phyloP scores from a whole-genome alignment of 2,329 filamentous ascomycete genomes.

The Colletotrichum godetiae region DNA sequence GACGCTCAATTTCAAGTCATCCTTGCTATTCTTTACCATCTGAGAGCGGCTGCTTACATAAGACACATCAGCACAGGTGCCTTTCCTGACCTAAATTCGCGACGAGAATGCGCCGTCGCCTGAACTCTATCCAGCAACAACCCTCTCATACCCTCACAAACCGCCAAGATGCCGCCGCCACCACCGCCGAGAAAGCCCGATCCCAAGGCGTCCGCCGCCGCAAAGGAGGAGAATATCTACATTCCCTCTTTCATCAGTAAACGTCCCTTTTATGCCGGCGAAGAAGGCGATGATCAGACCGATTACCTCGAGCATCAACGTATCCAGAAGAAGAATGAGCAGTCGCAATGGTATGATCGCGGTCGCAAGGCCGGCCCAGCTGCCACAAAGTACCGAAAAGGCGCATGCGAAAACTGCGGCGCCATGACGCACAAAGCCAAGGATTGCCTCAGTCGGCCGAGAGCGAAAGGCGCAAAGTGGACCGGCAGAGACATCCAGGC shows the following conservation, averaged over 20 bases:
- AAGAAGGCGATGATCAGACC: constrained; percentile 78
- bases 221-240: constrained; percentile 96
- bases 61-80: neutral
- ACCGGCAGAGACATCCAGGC: constrained; percentile 94
- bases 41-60: neutral
- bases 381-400: constrained; percentile 96
- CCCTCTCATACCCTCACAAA: neutral
- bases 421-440: constrained; percentile 96
- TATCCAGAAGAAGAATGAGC: constrained; percentile 78
- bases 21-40: neutral
- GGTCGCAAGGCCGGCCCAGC: constrained; percentile 86
- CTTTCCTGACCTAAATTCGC: constrained; percentile 15
- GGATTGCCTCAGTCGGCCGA: constrained; percentile 89
- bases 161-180: constrained; percentile 37
- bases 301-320: constrained; percentile 99
- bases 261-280: constrained; percentile 92
- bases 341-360: constrained; percentile 92
- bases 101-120: neutral
- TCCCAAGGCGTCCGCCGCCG: constrained; percentile 51
- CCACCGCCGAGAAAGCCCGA: constrained; percentile 48
- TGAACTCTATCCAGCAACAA: neutral
- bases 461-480: constrained; percentile 91
- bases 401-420: constrained; percentile 98
- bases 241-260: constrained; percentile 98
- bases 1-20: neutral